A percentile compares a stretch with the other conserved stretches of the same genome.
Conservation (phyloP, 1,284 basidiomycete species). For the Tilletia horrida region DNA sequence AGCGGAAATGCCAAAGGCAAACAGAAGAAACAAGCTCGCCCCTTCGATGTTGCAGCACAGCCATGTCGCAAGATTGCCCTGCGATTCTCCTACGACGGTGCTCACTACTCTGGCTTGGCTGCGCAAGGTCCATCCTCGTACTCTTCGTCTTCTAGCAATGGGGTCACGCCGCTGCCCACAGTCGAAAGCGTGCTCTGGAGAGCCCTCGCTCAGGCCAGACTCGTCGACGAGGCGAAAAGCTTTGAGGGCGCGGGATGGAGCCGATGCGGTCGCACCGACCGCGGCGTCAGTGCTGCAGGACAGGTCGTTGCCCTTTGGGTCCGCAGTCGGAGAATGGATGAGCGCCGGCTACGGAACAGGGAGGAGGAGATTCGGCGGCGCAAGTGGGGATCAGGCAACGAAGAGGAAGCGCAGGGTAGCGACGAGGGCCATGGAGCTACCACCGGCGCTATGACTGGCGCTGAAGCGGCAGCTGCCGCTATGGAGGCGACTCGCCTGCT, state of each 20-base stretch:
- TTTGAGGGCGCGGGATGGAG: conserved; percentile 73
- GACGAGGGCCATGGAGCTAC: not conserved
- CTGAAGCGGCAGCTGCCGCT: not conserved
- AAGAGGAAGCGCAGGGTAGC: conserved; percentile 14
- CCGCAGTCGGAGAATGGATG: conserved; percentile 43
- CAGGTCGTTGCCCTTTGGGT: conserved; percentile 87
- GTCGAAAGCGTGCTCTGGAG: conserved; percentile 85
- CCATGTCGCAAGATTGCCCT: conserved; percentile 81
- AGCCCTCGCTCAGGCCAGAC: conserved; percentile 58
- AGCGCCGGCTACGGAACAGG: conserved; percentile 27
- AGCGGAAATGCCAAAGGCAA: conserved; percentile 16
- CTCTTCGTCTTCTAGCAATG: conserved; percentile 56
- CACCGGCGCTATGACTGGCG: not conserved
- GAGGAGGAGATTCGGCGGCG: conserved; percentile 16
- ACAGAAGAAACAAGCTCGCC: conserved; percentile 28
- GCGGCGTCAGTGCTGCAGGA: conserved; percentile 87
- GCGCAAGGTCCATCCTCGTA: conserved; percentile 40
- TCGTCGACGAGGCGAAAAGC: conserved; percentile 41
- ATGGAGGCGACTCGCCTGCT: not conserved
- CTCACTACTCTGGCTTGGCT: conserved; percentile 85
- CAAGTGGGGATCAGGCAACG: conserved; percentile 9
- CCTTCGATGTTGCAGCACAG: conserved; percentile 68
- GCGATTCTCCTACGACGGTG: conserved; percentile 87
- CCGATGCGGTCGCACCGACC: conserved; percentile 87
- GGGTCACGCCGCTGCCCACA: conserved; percentile 68